A percentile compares a stretch with the other conserved stretches of the same genome.
These are phyloP conservation scores for Rheum nobile DNA, from an alignment of 148 eudicot genomes.

Conservation along the genomic window DNA sequence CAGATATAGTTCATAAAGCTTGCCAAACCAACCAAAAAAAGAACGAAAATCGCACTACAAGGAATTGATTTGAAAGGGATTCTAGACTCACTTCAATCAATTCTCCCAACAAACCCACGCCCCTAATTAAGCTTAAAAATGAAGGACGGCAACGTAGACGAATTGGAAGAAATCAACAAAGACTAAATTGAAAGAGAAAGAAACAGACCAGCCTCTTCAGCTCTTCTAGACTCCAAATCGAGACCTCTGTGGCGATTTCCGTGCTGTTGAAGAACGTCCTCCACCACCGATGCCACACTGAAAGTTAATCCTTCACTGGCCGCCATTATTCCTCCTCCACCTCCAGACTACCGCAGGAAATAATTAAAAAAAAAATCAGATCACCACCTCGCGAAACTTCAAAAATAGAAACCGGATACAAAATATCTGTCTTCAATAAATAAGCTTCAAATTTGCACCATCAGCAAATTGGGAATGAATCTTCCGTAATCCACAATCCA, in stretches of 20 bases:
- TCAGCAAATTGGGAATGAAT: background rate
- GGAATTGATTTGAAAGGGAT: background rate
- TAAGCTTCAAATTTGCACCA: conserved; percentile 7
- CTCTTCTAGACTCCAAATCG: conserved; percentile 57
- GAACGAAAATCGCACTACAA: background rate
- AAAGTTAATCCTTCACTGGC: conserved; percentile 42
- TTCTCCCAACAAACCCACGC: too few relatives aligned
- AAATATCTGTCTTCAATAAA: background rate
- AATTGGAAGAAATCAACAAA: background rate
- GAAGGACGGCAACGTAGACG: background rate
- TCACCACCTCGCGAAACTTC: background rate
- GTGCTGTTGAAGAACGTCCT: conserved; percentile 27
- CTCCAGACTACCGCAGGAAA: background rate
- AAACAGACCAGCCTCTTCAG: conserved; percentile 46
- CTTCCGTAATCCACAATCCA: conserved; percentile 2
- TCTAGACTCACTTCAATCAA: background rate
- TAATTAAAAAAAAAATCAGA: background rate
- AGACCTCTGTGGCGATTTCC: conserved; percentile 23
- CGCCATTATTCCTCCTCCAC: conserved; percentile 21
- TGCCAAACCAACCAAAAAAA: background rate
- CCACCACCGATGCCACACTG: conserved; percentile 21
- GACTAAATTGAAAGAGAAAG: background rate
- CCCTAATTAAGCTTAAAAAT: too few relatives aligned
- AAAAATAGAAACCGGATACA: background rate
- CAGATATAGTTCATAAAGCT: background rate